phyloP scores from a whole-genome alignment of 345 rosid genomes.

The Viola odorata region DNA sequence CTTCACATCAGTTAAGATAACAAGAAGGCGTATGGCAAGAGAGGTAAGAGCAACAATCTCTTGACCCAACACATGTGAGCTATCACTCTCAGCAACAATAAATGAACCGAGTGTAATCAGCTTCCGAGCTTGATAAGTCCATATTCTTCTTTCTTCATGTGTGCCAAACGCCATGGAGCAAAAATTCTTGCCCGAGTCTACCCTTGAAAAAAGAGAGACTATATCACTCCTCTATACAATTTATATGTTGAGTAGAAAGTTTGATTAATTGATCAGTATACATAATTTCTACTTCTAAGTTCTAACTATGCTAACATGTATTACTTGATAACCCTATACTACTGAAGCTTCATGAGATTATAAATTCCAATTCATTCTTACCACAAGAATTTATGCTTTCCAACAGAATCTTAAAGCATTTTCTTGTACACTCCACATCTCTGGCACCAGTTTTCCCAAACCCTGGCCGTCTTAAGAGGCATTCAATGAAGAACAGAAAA shows the following conservation, averaged over 20 bases:
- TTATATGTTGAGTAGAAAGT: no score
- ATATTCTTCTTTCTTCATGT: conserved; percentile 58
- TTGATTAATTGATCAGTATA: no score
- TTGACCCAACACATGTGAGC: conserved; percentile 29
- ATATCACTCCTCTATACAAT: conserved; percentile 3
- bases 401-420: conserved; percentile 64
- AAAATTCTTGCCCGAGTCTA: conserved; percentile 66
- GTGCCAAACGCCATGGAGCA: conserved; percentile 56
- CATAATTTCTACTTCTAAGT: no score
- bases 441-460: conserved; percentile 33
- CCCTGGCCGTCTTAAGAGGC: conserved; percentile 39
- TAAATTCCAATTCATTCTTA: conserved; percentile 17
- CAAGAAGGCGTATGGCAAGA: conserved; percentile 57
- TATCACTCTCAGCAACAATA: conserved; percentile 48
- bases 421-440: conserved; percentile 50
- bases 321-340: no score
- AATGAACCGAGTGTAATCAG: conserved; percentile 62
- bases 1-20: conserved; percentile 66
- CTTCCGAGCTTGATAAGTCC: conserved; percentile 62
- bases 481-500: conserved; percentile 52
- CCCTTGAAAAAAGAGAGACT: conserved; percentile 19
- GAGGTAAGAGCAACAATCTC: conserved; percentile 48
- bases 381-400: conserved; percentile 73
- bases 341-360: no score
- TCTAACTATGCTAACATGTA: no score